phyloP scores from a whole-genome alignment of 2,329 filamentous ascomycete species.

The Botrytis paeoniae region DNA sequence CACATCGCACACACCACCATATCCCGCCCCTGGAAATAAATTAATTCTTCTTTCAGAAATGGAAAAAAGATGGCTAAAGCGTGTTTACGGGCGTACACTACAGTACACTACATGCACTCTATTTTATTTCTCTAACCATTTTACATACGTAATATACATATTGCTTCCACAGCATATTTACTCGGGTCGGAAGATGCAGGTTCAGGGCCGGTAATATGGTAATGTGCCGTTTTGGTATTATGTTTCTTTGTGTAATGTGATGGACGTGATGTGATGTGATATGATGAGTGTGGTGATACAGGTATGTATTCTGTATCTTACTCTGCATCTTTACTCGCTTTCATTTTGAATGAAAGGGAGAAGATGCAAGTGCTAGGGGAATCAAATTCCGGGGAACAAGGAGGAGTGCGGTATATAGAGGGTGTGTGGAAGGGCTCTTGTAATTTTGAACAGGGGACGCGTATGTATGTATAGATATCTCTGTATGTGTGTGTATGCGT shows the following conservation, averaged over 20 bases:
- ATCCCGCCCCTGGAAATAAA: background rate
- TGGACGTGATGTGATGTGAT: background rate
- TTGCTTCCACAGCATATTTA: background rate
- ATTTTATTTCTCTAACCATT: background rate
- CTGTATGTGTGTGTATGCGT: background rate
- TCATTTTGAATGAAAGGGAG: background rate
- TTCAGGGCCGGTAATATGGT: conserved; percentile 7
- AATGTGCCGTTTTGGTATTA: background rate
- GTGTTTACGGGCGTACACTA: conserved; percentile 8
- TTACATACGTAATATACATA: background rate
- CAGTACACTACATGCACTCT: conserved; percentile 8
- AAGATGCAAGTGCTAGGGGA: background rate
- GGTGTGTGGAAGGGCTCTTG: background rate
- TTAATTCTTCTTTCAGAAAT: background rate
- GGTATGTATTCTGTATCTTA: background rate
- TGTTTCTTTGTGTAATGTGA: background rate
- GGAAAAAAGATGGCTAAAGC: conserved; percentile 14
- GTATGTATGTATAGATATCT: background rate
- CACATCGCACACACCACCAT: background rate
- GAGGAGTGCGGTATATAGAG: background rate
- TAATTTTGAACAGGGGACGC: background rate
- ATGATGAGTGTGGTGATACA: background rate
- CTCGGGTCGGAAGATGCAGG: conserved; percentile 7
- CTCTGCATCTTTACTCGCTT: background rate
- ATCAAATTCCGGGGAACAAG: background rate